phyloP scores from a whole-genome alignment of 179 eudicot genomes.

The Beta macrorhiza region DNA sequence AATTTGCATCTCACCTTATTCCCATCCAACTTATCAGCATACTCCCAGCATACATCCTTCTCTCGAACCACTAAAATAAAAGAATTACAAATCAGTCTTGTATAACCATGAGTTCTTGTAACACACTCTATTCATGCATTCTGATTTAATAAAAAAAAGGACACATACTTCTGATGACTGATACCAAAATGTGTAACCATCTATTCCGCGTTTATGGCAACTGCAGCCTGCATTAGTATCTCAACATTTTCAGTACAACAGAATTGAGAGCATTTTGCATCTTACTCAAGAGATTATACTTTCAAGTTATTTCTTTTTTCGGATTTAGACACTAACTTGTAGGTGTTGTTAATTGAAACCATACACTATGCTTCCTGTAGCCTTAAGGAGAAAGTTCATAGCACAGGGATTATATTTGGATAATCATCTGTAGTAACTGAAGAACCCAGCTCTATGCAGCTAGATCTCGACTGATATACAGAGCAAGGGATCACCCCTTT shows the following conservation, averaged over 20 bases:
- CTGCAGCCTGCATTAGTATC: conserved; percentile 25
- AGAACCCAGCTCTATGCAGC: not conserved
- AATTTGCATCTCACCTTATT: conserved; percentile 96
- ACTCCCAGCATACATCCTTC: conserved; percentile 95
- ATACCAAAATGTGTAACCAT: conserved; percentile 2
- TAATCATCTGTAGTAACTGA: not conserved
- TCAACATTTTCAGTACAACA: not conserved
- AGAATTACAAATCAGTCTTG: too few relatives aligned
- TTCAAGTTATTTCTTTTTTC: not conserved
- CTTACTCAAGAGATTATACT: too few relatives aligned
- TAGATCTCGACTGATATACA: not conserved
- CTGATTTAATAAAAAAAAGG: not conserved
- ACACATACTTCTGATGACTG: conserved; percentile 30
- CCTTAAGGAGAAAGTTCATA: not conserved
- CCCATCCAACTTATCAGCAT: conserved; percentile 92
- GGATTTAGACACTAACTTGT: too few relatives aligned
- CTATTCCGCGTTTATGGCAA: not conserved
- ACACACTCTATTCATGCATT: not conserved
- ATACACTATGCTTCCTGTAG: not conserved
- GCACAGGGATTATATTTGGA: not conserved
- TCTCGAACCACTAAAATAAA: conserved; percentile 82
- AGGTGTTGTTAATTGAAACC: not conserved
- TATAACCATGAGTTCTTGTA: too few relatives aligned
- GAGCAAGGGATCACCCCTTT: not conserved
- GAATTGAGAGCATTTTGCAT: not conserved